These are phyloP conservation scores for Penicillium sp. DNA, from an alignment of 2,329 filamentous ascomycete genomes.

Conservation along the genomic window DNA sequence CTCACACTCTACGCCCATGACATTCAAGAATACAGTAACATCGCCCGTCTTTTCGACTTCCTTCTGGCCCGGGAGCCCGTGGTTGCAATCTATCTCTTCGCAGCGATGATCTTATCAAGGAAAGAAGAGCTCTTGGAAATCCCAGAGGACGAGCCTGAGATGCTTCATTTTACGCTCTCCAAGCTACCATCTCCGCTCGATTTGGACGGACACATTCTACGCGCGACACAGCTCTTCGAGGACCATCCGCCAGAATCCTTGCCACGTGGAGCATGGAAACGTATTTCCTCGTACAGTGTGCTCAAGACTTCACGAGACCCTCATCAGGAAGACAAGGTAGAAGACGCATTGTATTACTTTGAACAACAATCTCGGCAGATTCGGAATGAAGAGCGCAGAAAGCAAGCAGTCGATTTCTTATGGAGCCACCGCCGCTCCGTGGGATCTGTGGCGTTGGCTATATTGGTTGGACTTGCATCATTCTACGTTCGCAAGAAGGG, in stretches of 20 bases:
- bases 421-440: conserved; percentile 65
- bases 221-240: conserved; percentile 61
- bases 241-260: conserved; percentile 69
- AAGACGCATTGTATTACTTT: conserved; percentile 66
- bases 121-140: conserved; percentile 81
- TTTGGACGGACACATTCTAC: conserved; percentile 70
- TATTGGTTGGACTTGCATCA: conserved; percentile 65
- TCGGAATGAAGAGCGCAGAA: conserved; percentile 58
- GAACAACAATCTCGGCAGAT: conserved; percentile 68
- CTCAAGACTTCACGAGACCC: conserved; percentile 72
- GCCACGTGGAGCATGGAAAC: conserved; percentile 60
- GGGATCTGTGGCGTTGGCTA: conserved; percentile 58
- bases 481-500: conserved; percentile 59
- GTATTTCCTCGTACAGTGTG: conserved; percentile 71
- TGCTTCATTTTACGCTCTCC: conserved; percentile 82
- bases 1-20: conserved; percentile 97
- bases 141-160: conserved; percentile 78
- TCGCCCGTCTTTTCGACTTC: conserved; percentile 87
- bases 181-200: conserved; percentile 80
- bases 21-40: conserved; percentile 82
- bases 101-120: conserved; percentile 76
- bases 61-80: conserved; percentile 83
- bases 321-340: conserved; percentile 55
- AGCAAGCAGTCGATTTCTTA: conserved; percentile 50
- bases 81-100: conserved; percentile 87